Base-by-base conservation (phyloP, 441 rosid genomes). In the Brassica balearica region DNA sequence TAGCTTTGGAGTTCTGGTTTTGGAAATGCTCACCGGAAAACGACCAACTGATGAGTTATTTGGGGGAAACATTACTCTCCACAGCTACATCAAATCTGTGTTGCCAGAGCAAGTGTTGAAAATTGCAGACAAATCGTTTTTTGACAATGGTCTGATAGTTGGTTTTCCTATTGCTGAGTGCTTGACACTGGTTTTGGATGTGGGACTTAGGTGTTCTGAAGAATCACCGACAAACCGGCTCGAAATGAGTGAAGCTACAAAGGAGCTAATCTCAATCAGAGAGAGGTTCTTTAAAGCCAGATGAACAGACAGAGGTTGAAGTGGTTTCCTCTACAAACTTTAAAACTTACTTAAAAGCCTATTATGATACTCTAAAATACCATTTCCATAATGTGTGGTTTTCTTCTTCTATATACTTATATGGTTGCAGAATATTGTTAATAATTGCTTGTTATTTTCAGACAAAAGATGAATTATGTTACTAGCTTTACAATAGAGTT, bases 1-100 rank as follows among this genome's bases (percentile, higher is more conserved):
- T 62, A 77, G 84, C 38, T 82, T 68, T 48, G 84, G 84, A 0
- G 60, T 82, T 69, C 81, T 83, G 1, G 4, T 83, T 20, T 25
- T 83, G 64, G 84, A 83, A 70, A 77, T 83, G 72, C 15, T 83
- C 61, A 77, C 75, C 1, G 79, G 82, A 7, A 77, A 77, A 73
- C 34, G 73, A 51, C 83, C 85, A 27, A 80, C 80, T 1, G 71
- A 77, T 53, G 82, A 74, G 7, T 46, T 64, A 20, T 77, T 84
- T 58, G 61, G 27, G 0, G 82, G 70, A 22, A 68, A 68, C 14
- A 20, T 68, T 1, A 80, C 76, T 2, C 43, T 84, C 0, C 58
- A 65, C 6, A 58, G 17, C 25, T 83, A 56, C 68, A 38, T 23
- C n/a, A 77, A 80, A 17, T 51, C 36, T 0, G 70, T 69, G 0